Conservation (phyloP, 2,329 filamentous ascomycete genomes). For the Calonectria fujianensis region DNA sequence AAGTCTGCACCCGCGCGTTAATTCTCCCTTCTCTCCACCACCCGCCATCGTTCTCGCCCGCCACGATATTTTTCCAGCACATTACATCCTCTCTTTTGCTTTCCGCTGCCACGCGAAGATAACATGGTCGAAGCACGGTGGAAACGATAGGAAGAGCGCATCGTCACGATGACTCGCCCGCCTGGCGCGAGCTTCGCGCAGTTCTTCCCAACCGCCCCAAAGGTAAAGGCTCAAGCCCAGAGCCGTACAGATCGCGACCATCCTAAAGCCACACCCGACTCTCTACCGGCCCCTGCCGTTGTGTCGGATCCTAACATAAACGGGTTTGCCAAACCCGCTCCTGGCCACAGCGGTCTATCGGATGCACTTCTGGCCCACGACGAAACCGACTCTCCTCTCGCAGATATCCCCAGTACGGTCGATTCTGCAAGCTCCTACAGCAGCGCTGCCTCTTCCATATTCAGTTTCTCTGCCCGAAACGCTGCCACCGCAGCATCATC, state of each 20-base stretch:
- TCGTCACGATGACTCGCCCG: constrained; percentile 85
- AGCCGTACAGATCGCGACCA: constrained; percentile 58
- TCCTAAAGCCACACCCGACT: constrained; percentile 52
- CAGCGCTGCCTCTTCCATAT: constrained; percentile 83
- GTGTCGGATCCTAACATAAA: constrained; percentile 53
- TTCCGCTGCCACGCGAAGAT: constrained; percentile 61
- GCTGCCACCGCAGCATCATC: constrained; percentile 65
- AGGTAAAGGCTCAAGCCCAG: constrained; percentile 70
- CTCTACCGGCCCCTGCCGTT: constrained; percentile 49
- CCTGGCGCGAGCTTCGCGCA: constrained; percentile 87
- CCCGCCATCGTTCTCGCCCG: constrained; percentile 35
- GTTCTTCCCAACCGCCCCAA: constrained; percentile 88
- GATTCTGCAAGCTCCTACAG: constrained; percentile 83
- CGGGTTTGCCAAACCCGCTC: constrained; percentile 46
- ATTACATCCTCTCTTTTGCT: constrained; percentile 24
- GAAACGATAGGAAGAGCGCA: constrained; percentile 70
- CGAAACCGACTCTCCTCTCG: constrained; percentile 75
- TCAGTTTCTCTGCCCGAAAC: constrained; percentile 72
- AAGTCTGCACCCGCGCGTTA: constrained; percentile 54
- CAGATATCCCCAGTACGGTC: constrained; percentile 81
- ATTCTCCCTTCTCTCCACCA: constrained; percentile 41
- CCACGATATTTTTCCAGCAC: constrained; percentile 29
- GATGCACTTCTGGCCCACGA: constrained; percentile 63
- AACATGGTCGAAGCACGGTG: constrained; percentile 75
- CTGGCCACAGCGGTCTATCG: constrained; percentile 49